Evolutionary conservation across 257 asterid genomes (phyloP).

Genomic region (Forsythia viridissima): DNA sequence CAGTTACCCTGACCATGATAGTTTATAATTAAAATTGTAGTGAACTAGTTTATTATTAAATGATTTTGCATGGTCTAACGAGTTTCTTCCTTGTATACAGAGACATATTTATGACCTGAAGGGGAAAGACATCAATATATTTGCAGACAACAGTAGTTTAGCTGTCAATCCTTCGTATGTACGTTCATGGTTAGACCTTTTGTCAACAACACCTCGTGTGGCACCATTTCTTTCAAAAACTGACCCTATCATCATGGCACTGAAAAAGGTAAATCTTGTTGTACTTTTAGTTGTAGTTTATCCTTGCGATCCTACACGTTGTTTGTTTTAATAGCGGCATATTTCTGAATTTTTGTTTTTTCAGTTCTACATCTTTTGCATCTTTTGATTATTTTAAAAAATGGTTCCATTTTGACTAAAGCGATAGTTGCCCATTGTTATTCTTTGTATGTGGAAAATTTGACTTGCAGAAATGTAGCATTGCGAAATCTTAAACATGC

Average conservation of each 20-base stretch:
- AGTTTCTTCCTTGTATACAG: conserved; percentile 40
- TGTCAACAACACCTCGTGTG: conserved; percentile 83
- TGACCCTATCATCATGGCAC: conserved; percentile 75
- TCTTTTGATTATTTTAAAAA: neutral
- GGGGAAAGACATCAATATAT: conserved; percentile 60
- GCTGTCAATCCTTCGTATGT: conserved; percentile 80
- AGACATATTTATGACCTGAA: conserved; percentile 74
- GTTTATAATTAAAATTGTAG: neutral
- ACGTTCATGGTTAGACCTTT: conserved; percentile 76
- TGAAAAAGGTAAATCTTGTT: conserved; percentile 58
- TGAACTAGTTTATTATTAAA: neutral
- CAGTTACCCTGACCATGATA: neutral
- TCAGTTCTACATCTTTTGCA: neutral
- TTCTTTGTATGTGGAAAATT: neutral
- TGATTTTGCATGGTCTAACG: conserved; percentile 17
- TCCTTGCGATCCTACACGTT: neutral
- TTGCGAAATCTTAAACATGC: neutral
- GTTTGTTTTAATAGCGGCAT: too few species aligned
- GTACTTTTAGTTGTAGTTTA: conserved; percentile 13
- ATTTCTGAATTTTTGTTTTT: neutral
- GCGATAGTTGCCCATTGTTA: neutral
- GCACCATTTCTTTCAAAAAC: conserved; percentile 76
- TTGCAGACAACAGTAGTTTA: conserved; percentile 81
- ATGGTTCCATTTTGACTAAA: neutral
- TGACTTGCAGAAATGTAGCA: neutral